Percentiles rank a stretch among this genome's conserved stretches.
Conservation (phyloP, 148 eudicot species). For the Vaccinium darrowii region DNA sequence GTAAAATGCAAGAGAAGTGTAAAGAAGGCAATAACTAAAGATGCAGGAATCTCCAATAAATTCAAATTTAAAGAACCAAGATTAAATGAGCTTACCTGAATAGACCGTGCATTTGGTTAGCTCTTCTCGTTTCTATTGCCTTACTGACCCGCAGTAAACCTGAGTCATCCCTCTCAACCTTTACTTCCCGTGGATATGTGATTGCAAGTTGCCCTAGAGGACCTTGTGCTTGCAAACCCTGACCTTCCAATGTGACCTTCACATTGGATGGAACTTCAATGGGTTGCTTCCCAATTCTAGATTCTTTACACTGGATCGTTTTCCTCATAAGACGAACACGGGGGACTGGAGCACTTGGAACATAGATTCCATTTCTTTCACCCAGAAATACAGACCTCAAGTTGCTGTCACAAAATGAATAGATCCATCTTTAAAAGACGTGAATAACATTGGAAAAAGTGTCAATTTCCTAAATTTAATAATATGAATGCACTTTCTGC, state of each 20-base stretch:
- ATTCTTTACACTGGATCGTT: slow-evolving; percentile 77
- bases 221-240: slow-evolving; percentile 75
- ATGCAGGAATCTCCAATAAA: slow-evolving; percentile 1
- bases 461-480: neutral
- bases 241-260: slow-evolving; percentile 63
- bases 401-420: slow-evolving; percentile 34
- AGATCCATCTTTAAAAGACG: neutral
- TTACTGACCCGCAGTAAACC: slow-evolving; percentile 63
- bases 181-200: slow-evolving; percentile 79
- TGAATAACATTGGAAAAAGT: neutral
- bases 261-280: slow-evolving; percentile 84
- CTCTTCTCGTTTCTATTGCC: slow-evolving; percentile 80
- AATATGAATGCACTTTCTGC: neutral
- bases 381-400: slow-evolving; percentile 59
- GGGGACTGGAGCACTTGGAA: slow-evolving; percentile 33
- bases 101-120: slow-evolving; percentile 95
- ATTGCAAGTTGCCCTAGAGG: slow-evolving; percentile 86
- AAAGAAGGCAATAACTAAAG: neutral
- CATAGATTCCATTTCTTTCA: slow-evolving; percentile 38
- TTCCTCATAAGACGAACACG: slow-evolving; percentile 45
- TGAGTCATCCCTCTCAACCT: slow-evolving; percentile 63
- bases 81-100: slow-evolving; percentile 51
- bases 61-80: neutral
- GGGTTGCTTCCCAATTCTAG: slow-evolving; percentile 91
- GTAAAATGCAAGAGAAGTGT: neutral